Conservation (phyloP, 257 asterid genomes). For the Petrea volubilis region DNA sequence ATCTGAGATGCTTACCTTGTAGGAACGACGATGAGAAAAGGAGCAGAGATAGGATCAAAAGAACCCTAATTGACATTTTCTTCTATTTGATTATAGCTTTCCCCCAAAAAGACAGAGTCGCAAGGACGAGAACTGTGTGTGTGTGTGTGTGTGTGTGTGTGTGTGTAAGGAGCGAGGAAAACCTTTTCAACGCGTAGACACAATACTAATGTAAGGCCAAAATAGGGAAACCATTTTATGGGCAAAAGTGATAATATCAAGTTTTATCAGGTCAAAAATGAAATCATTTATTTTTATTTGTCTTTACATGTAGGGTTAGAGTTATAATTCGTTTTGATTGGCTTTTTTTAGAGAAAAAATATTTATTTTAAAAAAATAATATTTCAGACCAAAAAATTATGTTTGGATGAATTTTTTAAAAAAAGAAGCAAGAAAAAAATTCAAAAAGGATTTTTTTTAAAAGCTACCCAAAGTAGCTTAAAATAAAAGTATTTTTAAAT, state of each 20-base stretch:
- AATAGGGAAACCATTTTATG: constrained; percentile 1
- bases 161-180: constrained; percentile 8
- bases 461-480: too few relatives aligned
- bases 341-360: too few relatives aligned
- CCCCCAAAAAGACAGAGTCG: constrained; percentile 14
- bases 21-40: constrained; percentile 66
- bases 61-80: constrained; percentile 69
- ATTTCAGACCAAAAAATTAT: too few relatives aligned
- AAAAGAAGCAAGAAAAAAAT: too few relatives aligned
- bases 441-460: too few relatives aligned
- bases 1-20: constrained; percentile 58
- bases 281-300: not conserved
- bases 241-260: not conserved
- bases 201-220: constrained; percentile 7
- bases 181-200: constrained; percentile 34
- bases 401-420: too few relatives aligned
- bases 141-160: constrained; percentile 25
- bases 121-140: constrained; percentile 6
- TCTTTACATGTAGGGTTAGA: too few relatives aligned
- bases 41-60: constrained; percentile 59
- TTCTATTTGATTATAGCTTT: not conserved
- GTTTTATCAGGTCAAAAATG: not conserved
- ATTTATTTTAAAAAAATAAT: too few relatives aligned
- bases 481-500: too few relatives aligned
- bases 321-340: too few relatives aligned